Evolutionary conservation across 108 stramenopile species (phyloP), one percentile per base, ranked within the genome.

Genomic region (Conticribra weissflogii): DNA sequence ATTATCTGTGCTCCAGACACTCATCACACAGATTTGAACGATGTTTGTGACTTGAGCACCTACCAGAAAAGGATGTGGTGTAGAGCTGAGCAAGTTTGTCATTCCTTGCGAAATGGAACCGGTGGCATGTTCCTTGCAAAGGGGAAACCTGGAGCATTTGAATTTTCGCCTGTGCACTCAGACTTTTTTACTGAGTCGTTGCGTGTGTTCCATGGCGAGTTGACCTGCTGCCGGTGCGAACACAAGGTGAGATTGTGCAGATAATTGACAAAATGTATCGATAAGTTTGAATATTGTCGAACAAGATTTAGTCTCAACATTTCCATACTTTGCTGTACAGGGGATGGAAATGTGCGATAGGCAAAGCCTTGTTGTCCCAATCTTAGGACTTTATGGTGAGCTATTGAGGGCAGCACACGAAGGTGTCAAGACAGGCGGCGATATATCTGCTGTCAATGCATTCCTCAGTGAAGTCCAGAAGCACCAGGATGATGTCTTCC

Each of bases 61-160:
- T 80, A 80, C 34, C 71, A 66, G 61, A 28, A 31, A 29, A 63
- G 79, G 17, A 63, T 68, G 61, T 80, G 79, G 79, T 80, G 79
- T 64, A 57, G 79, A 16, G 79, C 79, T 2, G 79, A 80, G 44
- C 68, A 74, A 49, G 57, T 81, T 16, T 68, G 68, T 41, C 79
- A 81, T 49, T 72, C 59, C 9, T 57, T 65, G 64, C 44, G 79
- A 2, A 74, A 70, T 32, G 79, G 79, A 2, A 63, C 53, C 18
- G 68, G 53, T 18, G 59, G 63, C 5, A 81, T 81, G 79, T 81
- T 60, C 52, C 69, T 71, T 19, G 67, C 74, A 1, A 28, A 47
- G 24, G 54, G 60, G 0, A 53, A 23, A 28, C 27, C n/a, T 14
- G 21, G 15, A 1, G 31, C 44, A 3, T 50, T 71, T 17, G 68